Evolutionary conservation across 2,329 filamentous ascomycete genomes (phyloP), one percentile per base, ranked within the genome.

Genomic region (Nigrospora sphaerica): DNA sequence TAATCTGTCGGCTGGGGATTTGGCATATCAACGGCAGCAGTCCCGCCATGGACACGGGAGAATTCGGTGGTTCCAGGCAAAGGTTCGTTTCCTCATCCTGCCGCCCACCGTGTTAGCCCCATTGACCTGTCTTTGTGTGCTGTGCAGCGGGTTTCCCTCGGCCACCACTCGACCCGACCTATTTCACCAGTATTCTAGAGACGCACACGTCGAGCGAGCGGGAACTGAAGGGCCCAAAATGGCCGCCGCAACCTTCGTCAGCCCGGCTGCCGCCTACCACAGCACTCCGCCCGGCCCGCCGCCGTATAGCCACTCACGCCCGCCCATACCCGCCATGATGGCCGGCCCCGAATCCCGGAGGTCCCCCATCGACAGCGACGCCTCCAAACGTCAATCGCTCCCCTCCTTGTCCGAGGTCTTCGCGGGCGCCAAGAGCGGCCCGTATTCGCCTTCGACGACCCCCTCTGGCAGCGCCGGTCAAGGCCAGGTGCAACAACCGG

Each of bases 11-110:
- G 58, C 55, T 58, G 59, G 61, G 60, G 58, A 49, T 58, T 58
- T 57, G 60, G 60, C 52, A 62, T 50, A 53, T 52, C 49, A 56
- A 54, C 57, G 60, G 57, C 50, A 59, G 56, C 50, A 57, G 57
- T 62, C 57, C 59, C 58, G 61, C 59, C 61, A 64, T 64, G 61
- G 61, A 64, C 59, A 52, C 57, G 57, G 61, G 59, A 58, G 59
- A 60, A 60, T 62, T 60, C 59, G 58, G 59, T 52, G 56, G 56
- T 10, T 28, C 23, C 58, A 64, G 60, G 60, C 60, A 62, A 62
- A 64, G 61, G 61, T 63, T 52, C 52, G 61, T 62, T 52, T 33
- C 49, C 51, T 48, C 51, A 47, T 47, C 47, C 46, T 52, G 46
- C 37, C 44, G 53, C 48, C 52, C 55, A 12, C 39, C 6, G 12